A percentile compares a stretch with the other conserved stretches of the same genome.
phyloP scores from a whole-genome alignment of 352 stramenopile genomes.

The Phytophthora uliginosa region DNA sequence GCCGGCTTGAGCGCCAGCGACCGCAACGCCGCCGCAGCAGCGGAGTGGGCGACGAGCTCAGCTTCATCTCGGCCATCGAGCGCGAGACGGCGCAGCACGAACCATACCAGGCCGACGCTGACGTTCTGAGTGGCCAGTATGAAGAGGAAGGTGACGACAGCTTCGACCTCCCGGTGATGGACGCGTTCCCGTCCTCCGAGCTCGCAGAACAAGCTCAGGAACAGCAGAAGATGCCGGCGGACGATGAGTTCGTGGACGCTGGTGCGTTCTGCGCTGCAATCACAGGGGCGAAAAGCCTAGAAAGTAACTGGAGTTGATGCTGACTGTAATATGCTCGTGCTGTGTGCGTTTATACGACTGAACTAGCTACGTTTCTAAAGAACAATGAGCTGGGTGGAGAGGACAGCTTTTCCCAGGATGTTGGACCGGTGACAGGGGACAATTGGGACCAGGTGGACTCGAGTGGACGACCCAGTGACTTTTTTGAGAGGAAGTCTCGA shows the following conservation, averaged over 20 bases:
- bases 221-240: constrained; percentile 34
- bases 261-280: constrained; percentile 43
- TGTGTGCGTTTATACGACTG: background rate
- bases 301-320: background rate
- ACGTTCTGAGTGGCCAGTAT: background rate
- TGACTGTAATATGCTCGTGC: background rate
- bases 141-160: constrained; percentile 17
- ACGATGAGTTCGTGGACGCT: constrained; percentile 80
- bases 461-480: constrained; percentile 64
- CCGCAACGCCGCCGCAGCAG: constrained; percentile 16
- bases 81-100: constrained; percentile 14
- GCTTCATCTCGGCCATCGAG: constrained; percentile 43
- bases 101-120: background rate
- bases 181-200: constrained; percentile 37
- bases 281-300: background rate
- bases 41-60: constrained; percentile 39
- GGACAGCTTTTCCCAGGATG: constrained; percentile 57
- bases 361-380: constrained; percentile 52
- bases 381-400: constrained; percentile 56
- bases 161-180: constrained; percentile 50
- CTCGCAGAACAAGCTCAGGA: constrained; percentile 7
- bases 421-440: constrained; percentile 22
- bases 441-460: constrained; percentile 45
- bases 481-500: constrained; percentile 79
- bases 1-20: constrained; percentile 26